phyloP scores from a whole-genome alignment of 108 stramenopile genomes.

The Nitzschia putrida region DNA sequence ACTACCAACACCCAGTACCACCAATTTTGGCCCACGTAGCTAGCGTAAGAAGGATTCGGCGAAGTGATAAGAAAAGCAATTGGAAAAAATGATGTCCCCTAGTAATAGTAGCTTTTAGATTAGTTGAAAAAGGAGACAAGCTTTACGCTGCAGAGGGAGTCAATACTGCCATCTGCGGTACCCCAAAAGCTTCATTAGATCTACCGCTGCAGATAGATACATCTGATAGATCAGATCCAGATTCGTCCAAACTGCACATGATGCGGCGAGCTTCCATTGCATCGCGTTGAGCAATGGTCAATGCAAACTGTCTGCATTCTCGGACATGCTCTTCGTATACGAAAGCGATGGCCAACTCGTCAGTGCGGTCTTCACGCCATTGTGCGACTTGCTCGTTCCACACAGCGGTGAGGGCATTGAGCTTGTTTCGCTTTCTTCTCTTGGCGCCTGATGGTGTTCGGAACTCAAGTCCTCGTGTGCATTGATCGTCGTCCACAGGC shows the following conservation, averaged over 20 bases:
- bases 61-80: no score
- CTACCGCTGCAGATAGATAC: not conserved
- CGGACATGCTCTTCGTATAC: constrained; percentile 9
- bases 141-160: constrained; percentile 11
- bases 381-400: constrained; percentile 33
- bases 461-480: constrained; percentile 28
- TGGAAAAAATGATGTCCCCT: no score
- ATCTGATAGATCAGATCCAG: constrained; percentile 7
- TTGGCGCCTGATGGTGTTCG: constrained; percentile 28
- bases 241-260: not conserved
- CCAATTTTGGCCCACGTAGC: no score
- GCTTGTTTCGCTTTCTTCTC: constrained; percentile 25
- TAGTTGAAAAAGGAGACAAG: no score
- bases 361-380: constrained; percentile 15
- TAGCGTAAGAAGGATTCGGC: no score
- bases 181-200: not conserved
- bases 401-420: constrained; percentile 23
- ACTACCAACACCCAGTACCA: no score
- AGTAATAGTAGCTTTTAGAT: no score
- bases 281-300: constrained; percentile 8
- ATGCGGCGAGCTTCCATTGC: constrained; percentile 13
- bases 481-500: constrained; percentile 14
- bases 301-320: constrained; percentile 8
- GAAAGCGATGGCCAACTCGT: constrained; percentile 23
- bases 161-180: constrained; percentile 5